Evolutionary conservation across 176 grass and related monocot species (phyloP), one percentile per base, ranked within the genome.

Genomic region (Triticum aestivum): DNA sequence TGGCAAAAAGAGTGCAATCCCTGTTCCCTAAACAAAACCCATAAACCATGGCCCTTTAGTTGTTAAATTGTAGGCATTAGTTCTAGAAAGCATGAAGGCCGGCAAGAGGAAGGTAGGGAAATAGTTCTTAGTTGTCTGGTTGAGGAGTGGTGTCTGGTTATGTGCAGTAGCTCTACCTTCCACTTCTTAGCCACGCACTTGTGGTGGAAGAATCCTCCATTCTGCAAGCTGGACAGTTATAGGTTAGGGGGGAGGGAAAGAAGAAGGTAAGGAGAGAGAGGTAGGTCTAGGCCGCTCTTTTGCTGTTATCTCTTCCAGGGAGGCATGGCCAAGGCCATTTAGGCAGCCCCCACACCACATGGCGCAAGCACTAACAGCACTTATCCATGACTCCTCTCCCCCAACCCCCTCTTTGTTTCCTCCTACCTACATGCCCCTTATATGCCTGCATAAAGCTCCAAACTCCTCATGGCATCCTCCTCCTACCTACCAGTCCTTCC

Each of bases 151-250:
- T 84, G 86, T 71, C 52, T 75, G 77, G 69, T 78, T 88, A 85
- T 89, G 69, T 84, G 86, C 87, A 88, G 86, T 88, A 79, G 90
- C 63, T 93, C 78, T 86, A 90, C 90, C 86, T 87, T 85, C 91
- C 86, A 86, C 89, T 92, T 79, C 82, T 65, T 54, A 80, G 74
- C 79, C 83, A 88, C 86, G 78, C 82, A 69, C 85, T 92, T 89
- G 87, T 90, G 83, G 89, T 91, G 87, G 78, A 93, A 93, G 78
- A 93, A 91, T 69, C 79, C 68, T 84, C 68, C 74, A 86, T 4
- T n/a, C 72, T 62, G 30, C 87, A 91, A 77, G 86, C 78, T 85
- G 85, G 86, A 72, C 70, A 83, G 87, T 88, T 85, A 80, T 39
- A 45, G 75, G 74, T 88, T 84, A 81, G 4, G 84, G 87, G 62